Conservation (phyloP, 164 flowering plant genomes). For the Kalanchoe fedtschenkoi region DNA sequence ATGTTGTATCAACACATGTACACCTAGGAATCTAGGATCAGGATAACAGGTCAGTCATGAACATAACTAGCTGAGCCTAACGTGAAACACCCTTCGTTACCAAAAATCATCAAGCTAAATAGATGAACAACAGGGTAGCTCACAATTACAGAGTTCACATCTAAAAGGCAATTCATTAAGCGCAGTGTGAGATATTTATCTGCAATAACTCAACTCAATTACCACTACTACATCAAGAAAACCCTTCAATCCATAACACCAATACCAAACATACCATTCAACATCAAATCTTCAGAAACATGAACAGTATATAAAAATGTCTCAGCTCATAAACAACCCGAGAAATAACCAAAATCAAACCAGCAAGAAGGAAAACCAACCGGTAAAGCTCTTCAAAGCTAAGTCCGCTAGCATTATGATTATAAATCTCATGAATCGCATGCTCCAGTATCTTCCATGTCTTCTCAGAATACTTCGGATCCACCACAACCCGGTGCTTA, state of each 20-base stretch:
- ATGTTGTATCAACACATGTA: background rate
- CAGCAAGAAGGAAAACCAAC: constrained; percentile 19
- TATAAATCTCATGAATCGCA: constrained; percentile 92
- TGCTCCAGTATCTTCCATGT: constrained; percentile 90
- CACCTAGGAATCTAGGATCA: background rate
- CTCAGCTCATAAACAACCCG: background rate
- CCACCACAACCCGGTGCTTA: constrained; percentile 77
- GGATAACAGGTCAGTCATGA: background rate
- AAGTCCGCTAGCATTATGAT: constrained; percentile 90
- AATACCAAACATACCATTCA: background rate
- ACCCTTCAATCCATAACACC: no score
- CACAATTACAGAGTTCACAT: background rate
- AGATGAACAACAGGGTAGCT: background rate
- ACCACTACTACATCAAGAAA: no score
- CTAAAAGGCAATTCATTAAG: no score
- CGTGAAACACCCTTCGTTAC: no score
- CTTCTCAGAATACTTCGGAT: constrained; percentile 91
- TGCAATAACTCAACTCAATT: no score
- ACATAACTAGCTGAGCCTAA: background rate
- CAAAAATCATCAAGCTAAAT: no score
- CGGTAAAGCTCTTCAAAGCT: constrained; percentile 92
- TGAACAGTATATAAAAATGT: background rate
- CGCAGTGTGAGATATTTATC: no score
- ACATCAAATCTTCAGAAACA: background rate
- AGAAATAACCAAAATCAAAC: background rate